phyloP scores from a whole-genome alignment of 345 rosid genomes.

The Dovyalis caffra region DNA sequence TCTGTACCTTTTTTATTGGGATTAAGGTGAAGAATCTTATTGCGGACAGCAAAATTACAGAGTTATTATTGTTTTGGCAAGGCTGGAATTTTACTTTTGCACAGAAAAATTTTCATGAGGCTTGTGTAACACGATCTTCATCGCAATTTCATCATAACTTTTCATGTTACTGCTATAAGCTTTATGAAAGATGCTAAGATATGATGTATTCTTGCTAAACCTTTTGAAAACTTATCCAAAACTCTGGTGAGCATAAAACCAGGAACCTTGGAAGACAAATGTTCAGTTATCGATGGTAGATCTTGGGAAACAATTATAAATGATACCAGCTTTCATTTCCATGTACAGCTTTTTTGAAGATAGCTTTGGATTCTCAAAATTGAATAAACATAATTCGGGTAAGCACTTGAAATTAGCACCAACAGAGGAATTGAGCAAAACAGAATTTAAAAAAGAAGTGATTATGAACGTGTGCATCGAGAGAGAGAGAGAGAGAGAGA shows the following conservation, averaged over 20 bases:
- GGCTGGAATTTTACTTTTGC: too few relatives aligned
- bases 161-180: neutral
- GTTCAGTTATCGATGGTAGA: neutral
- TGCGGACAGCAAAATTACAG: too few relatives aligned
- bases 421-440: neutral
- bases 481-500: neutral
- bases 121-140: neutral
- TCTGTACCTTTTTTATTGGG: too few relatives aligned
- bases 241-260: neutral
- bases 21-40: too few relatives aligned
- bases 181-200: neutral
- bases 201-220: neutral
- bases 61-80: too few relatives aligned
- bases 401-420: neutral
- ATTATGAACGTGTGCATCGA: neutral
- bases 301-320: neutral
- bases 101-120: too few relatives aligned
- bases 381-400: neutral
- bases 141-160: neutral
- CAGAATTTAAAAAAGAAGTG: neutral
- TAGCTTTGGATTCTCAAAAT: neutral
- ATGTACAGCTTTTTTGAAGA: neutral
- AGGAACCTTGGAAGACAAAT: neutral
- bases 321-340: neutral
- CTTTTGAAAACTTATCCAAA: conserved; percentile 1